Evolutionary conservation across 2,329 filamentous ascomycete genomes (phyloP), one percentile per base, ranked within the genome.

Genomic region (Colletotrichum brevisporum): DNA sequence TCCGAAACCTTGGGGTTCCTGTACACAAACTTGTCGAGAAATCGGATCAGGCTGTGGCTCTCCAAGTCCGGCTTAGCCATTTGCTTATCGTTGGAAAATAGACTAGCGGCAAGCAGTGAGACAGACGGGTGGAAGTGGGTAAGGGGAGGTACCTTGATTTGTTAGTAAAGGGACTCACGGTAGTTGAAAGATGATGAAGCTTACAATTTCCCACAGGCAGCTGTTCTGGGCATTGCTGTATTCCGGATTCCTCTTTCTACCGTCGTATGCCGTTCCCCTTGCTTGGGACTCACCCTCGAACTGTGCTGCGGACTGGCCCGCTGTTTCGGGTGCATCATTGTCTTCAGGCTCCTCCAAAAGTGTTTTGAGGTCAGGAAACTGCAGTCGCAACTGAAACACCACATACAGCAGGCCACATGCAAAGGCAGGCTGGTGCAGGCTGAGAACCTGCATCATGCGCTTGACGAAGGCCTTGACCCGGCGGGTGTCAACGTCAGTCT

Each of bases 11-110:
- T 97, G 71, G 95, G 91, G 75, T 96, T 97, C 74, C 94, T 92
- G 86, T 98, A 99, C n/a, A 97, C 94, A 80, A 99, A 99, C 74
- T 97, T 95, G 82, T 99, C 96, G 67, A 99, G 86, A 86, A 99
- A 99, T 79, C 97, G 92, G 76, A 96, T 96, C 56, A 99, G 88
- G 1, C 94, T 96, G 79, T 98, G 95, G 67, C 94, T 91, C 16
- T 93, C 91, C 59, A 98, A 86, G 75, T 99, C 96, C 0, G 96
- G 95, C 80, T 98, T 98, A 71, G 93, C 90, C 69, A 93, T 91
- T 79, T 94, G 90, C 59, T 90, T 87, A 72, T 91, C 88, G 68
- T 90, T 88, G 57, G 88, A 84, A 9, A 97, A 81, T 47, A 98
- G 83, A 65, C 91, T 90, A 16, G 87, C 84, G 1, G 95, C 94